Percentiles rank a stretch among this genome's conserved stretches.
These are phyloP conservation scores for Schizopora paradoxa DNA, from an alignment of 1,284 basidiomycete genomes.

Conservation along the genomic window DNA sequence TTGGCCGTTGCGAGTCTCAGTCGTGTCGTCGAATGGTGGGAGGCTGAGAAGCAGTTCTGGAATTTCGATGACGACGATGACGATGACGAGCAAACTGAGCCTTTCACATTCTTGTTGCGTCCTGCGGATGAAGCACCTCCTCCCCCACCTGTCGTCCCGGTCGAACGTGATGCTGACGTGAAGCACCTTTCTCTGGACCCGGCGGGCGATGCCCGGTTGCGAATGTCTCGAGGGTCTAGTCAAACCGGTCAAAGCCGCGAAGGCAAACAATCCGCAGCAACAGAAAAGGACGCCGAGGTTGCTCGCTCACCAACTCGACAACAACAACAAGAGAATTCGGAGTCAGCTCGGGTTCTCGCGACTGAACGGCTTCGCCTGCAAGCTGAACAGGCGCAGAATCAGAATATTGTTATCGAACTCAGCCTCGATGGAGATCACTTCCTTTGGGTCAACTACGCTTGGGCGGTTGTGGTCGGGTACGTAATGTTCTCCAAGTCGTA, in stretches of 20 bases:
- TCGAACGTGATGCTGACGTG: slow-evolving; percentile 28
- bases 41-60: slow-evolving; percentile 99
- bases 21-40: slow-evolving; percentile 99
- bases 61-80: slow-evolving; percentile 92
- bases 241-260: slow-evolving; percentile 11
- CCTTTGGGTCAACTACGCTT: slow-evolving; percentile 92
- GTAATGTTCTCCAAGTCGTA: slow-evolving; percentile 31
- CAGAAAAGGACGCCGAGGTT: slow-evolving; percentile 10
- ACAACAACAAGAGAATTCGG: slow-evolving; percentile 46
- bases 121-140: slow-evolving; percentile 54
- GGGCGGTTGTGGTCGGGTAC: slow-evolving; percentile 90
- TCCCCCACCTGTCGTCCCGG: slow-evolving; percentile 35
- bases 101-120: slow-evolving; percentile 85
- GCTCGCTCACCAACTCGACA: slow-evolving; percentile 35
- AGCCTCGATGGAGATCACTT: slow-evolving; percentile 90
- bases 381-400: slow-evolving; percentile 89
- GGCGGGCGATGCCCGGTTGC: slow-evolving; percentile 13
- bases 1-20: slow-evolving; percentile 95
- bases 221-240: slow-evolving; percentile 13
- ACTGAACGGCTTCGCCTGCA: slow-evolving; percentile 81
- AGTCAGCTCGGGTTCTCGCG: slow-evolving; percentile 72
- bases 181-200: slow-evolving; percentile 13
- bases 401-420: slow-evolving; percentile 94
- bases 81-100: slow-evolving; percentile 84
- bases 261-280: slow-evolving; percentile 7